phyloP scores from a whole-genome alignment of 495 filamentous ascomycete species.

The Penicillium alfredii region DNA sequence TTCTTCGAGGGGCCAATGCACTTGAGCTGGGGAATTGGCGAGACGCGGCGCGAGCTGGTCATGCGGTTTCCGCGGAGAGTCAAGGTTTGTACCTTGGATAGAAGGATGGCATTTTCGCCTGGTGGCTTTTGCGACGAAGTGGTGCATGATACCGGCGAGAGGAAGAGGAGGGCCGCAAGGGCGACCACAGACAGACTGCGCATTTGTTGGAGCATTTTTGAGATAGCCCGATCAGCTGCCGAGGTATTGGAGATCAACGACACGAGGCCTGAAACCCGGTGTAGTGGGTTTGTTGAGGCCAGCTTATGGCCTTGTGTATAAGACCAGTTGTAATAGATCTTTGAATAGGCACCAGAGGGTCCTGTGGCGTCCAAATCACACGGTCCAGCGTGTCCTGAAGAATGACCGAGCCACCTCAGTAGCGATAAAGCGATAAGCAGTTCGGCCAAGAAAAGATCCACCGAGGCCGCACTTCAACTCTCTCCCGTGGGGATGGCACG shows the following conservation, averaged over 20 bases:
- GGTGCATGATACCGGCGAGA: conserved; percentile 20
- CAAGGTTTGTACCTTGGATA: conserved; percentile 70
- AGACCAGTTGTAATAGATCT: too few relatives aligned
- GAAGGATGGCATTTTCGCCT: conserved; percentile 58
- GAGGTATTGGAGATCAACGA: too few relatives aligned
- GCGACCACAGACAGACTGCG: background rate
- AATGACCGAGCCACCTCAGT: background rate
- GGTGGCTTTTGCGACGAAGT: too few relatives aligned
- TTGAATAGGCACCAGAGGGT: too few relatives aligned
- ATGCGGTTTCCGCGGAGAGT: conserved; percentile 60
- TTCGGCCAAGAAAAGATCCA: conserved; percentile 16
- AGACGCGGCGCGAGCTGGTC: conserved; percentile 70
- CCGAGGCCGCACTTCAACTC: conserved; percentile 14
- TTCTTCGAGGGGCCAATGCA: conserved; percentile 65
- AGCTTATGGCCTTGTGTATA: too few relatives aligned
- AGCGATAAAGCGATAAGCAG: conserved; percentile 17
- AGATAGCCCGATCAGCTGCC: too few relatives aligned
- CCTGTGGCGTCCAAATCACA: too few relatives aligned
- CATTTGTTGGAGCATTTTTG: too few relatives aligned
- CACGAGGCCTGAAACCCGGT: too few relatives aligned
- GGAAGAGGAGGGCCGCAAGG: conserved; percentile 21
- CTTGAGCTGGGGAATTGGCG: conserved; percentile 73
- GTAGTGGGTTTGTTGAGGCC: too few relatives aligned
- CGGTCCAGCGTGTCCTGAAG: conserved; percentile 8
- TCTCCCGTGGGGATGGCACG: conserved; percentile 20